Conservation (phyloP, 2,329 filamentous ascomycete genomes). For the Sclerotinia subarctica region DNA sequence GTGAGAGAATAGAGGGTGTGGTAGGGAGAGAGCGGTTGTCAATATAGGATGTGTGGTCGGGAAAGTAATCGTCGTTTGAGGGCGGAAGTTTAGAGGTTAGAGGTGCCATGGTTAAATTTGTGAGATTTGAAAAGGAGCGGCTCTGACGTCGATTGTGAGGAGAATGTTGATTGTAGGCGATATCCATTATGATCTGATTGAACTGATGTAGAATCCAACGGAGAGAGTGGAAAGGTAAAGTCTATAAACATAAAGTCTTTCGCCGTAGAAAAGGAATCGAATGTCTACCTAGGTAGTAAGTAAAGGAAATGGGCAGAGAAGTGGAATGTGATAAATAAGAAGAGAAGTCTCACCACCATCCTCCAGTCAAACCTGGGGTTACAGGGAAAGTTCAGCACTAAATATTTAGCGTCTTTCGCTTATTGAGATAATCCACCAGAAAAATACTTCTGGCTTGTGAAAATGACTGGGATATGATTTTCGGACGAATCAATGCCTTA, state of each 20-base stretch:
- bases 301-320: conserved; percentile 6
- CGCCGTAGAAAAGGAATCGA: neutral
- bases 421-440: neutral
- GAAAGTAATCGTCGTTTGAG: conserved; percentile 48
- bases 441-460: conserved; percentile 29
- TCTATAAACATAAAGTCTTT: neutral
- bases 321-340: conserved; percentile 8
- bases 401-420: conserved; percentile 15
- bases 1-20: conserved; percentile 60
- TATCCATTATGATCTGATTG: conserved; percentile 47
- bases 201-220: neutral
- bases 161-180: conserved; percentile 59
- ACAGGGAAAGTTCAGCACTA: neutral
- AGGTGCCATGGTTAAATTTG: conserved; percentile 61
- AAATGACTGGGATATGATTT: conserved; percentile 22
- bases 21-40: conserved; percentile 61
- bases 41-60: conserved; percentile 52
- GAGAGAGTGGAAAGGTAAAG: neutral
- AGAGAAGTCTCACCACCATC: conserved; percentile 16
- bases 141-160: conserved; percentile 56
- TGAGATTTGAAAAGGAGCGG: conserved; percentile 56
- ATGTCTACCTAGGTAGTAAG: neutral
- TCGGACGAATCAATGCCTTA: conserved; percentile 16
- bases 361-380: conserved; percentile 18
- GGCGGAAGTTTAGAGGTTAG: conserved; percentile 60